phyloP scores from a whole-genome alignment of 1,284 basidiomycete species.

The Tilletia walkeri region DNA sequence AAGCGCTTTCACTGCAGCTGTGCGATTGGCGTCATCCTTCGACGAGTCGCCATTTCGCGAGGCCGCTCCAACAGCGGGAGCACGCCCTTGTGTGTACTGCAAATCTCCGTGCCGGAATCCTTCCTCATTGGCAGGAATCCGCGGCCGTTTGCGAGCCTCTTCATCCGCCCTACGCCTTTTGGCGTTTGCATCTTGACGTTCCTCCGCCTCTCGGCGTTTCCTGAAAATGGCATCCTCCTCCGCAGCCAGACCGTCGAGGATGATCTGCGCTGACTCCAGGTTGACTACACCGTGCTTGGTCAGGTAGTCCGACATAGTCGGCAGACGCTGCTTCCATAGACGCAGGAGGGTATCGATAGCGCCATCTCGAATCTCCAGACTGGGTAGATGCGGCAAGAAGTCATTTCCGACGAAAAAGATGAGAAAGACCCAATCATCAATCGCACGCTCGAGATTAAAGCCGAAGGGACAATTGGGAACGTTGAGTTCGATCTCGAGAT shows the following conservation, averaged over 20 bases:
- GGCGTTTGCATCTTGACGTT: conserved; percentile 82
- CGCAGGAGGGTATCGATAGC: conserved; percentile 93
- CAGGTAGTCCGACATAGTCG: conserved; percentile 92
- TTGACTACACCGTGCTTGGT: conserved; percentile 91
- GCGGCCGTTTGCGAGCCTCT: conserved; percentile 2
- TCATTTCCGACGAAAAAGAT: conserved; percentile 99
- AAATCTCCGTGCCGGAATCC: conserved; percentile 32
- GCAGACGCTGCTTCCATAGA: conserved; percentile 91
- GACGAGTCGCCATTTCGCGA: conserved; percentile 23
- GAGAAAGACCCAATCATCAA: conserved; percentile 99
- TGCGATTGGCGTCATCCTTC: conserved; percentile 20
- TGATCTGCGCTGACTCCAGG: conserved; percentile 81
- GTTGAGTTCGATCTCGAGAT: conserved; percentile 91
- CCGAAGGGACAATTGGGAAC: conserved; percentile 74
- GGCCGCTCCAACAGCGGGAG: conserved; percentile 27
- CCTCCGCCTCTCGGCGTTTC: conserved; percentile 83
- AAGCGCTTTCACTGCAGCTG: conserved; percentile 11
- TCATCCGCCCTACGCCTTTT: conserved; percentile 52
- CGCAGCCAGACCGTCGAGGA: conserved; percentile 86
- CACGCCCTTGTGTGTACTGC: conserved; percentile 28
- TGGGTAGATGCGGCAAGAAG: conserved; percentile 96
- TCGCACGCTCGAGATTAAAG: conserved; percentile 93
- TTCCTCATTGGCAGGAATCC: not conserved
- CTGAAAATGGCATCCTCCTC: conserved; percentile 95
- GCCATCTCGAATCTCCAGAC: conserved; percentile 96